Evolutionary conservation across 2,329 filamentous ascomycete genomes (phyloP).

Genomic region (Fusarium sp.): DNA sequence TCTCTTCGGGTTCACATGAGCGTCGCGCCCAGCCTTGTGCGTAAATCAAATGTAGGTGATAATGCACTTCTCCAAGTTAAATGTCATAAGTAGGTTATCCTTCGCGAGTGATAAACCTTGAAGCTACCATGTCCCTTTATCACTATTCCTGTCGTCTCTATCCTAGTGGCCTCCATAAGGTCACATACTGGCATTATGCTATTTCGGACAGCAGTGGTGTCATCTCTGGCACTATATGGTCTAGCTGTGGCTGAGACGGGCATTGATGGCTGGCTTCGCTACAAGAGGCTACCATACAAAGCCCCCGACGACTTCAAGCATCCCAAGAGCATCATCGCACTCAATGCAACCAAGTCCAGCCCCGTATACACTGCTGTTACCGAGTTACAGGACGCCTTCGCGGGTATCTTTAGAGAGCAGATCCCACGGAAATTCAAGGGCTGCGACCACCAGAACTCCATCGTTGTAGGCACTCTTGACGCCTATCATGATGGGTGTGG

Average conservation of each 20-base stretch:
- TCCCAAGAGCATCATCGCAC: not conserved
- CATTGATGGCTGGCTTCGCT: not conserved
- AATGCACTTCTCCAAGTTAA: too few relatives aligned
- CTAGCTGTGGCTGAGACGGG: not conserved
- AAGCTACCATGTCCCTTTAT: too few relatives aligned
- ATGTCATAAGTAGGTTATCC: too few relatives aligned
- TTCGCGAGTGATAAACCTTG: rapidly evolving
- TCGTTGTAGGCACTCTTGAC: not conserved
- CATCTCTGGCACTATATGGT: not conserved
- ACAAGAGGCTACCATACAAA: not conserved
- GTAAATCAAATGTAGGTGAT: too few relatives aligned
- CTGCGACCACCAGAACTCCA: not conserved
- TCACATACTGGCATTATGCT: too few relatives aligned
- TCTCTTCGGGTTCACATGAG: too few relatives aligned
- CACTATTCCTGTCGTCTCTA: too few relatives aligned
- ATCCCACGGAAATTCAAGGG: not conserved
- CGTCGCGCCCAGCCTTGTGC: too few relatives aligned
- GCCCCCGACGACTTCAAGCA: not conserved
- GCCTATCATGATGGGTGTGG: not conserved
- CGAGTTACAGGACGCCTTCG: not conserved
- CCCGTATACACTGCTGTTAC: not conserved
- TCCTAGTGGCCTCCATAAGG: too few relatives aligned
- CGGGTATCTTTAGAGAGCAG: not conserved
- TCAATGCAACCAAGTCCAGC: not conserved
- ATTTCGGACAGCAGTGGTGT: not conserved